Evolutionary conservation across 2,329 filamentous ascomycete species (phyloP), one percentile per base, ranked within the genome.

Genomic region (Calonectria pseudoreteaudii): DNA sequence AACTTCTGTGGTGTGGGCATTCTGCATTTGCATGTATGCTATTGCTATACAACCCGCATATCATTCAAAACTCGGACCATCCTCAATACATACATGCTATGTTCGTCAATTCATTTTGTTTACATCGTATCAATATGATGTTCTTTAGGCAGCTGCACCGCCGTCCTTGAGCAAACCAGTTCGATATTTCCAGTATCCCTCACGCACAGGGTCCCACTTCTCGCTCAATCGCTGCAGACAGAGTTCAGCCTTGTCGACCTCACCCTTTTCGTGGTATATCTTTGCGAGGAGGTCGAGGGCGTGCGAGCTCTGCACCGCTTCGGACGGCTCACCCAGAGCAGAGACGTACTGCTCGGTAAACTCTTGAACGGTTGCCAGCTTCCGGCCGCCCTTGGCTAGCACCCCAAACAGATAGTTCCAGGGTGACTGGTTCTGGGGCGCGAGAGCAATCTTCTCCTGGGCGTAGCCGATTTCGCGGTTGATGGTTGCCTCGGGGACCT

Each of bases 371-470:
- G 82, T 84, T 1, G 77, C 83, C 34, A 92, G 80, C 64, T 84
- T 80, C 36, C 92, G 83, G 0, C 89, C 92, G 1, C 91, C 92
- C 80, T 95, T 94, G 72, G 89, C 88, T 73, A 97, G 84, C 60
- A 95, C 92, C 4, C 94, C 97, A 38, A 92, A 88, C 18, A 98
- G 87, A 84, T 98, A 99, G 84, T 95, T 97, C 97, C 97, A 99
- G 1, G 95, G 91, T 78, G 94, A 96, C 84, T 95, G 94, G 84
- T 98, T 99, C 88, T 98, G 96, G 58, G 97, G 97, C 50, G 96
- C 95, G 75, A 94, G 87, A 41, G 87, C 84, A 74, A 98, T 95
- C 82, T 94, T 94, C 62, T 89, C 87, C 86, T 95, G 90, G 9
- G 94, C 92, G 82, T 93, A 97, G 75, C 88, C 86, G 49, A 98